phyloP scores from a whole-genome alignment of 306 rosid species.

The Trifolium subterraneum region DNA sequence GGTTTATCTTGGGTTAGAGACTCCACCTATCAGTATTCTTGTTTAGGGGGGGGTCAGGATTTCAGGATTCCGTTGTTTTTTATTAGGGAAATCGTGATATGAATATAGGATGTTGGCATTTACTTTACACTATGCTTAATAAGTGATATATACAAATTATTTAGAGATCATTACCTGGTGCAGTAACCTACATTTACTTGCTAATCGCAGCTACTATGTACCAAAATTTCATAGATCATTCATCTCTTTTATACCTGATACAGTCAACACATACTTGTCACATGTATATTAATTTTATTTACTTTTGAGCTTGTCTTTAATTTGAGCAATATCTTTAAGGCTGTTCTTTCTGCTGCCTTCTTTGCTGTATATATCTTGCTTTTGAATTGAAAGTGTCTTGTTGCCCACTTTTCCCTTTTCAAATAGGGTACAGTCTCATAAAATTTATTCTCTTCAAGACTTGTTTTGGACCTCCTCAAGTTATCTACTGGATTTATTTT shows the following conservation, averaged over 20 bases:
- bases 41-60: too few species aligned
- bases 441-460: constrained; percentile 10
- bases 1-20: too few species aligned
- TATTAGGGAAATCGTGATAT: background rate
- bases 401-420: background rate
- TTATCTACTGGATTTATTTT: constrained; percentile 26
- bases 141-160: too few species aligned
- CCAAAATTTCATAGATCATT: too few species aligned
- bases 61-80: too few species aligned
- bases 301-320: background rate
- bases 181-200: too few species aligned
- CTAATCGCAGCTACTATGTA: too few species aligned
- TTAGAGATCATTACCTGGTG: background rate
- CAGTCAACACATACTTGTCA: background rate
- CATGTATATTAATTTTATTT: background rate
- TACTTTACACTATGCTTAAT: background rate
- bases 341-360: background rate
- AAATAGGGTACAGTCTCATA: background rate
- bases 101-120: background rate
- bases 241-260: too few species aligned
- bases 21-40: too few species aligned
- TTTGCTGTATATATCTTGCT: background rate
- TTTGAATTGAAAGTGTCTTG: background rate
- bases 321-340: background rate
- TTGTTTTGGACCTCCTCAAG: constrained; percentile 6